Evolutionary conservation across 371 early-diverging fungal species (phyloP).

Genomic region (Circinella minor): DNA sequence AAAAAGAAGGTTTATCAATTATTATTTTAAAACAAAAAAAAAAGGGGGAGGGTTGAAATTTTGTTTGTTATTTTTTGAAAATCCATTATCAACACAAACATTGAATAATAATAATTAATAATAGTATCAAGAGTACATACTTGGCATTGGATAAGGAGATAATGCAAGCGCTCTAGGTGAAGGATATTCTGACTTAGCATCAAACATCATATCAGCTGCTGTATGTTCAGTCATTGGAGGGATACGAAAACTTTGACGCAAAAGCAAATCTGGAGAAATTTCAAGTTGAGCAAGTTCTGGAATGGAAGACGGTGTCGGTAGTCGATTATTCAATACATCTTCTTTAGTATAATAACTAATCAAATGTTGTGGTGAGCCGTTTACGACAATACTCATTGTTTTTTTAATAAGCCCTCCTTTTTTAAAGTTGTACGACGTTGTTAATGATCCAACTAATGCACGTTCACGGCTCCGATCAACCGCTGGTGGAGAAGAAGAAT

Average conservation of each 20-base stretch:
- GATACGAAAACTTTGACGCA: constrained; percentile 60
- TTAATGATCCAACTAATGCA: constrained; percentile 63
- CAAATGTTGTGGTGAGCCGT: constrained; percentile 77
- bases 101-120: neutral
- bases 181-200: neutral
- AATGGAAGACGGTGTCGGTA: constrained; percentile 56
- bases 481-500: neutral
- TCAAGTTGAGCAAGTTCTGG: constrained; percentile 49
- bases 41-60: no score
- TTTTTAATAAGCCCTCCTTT: constrained; percentile 84
- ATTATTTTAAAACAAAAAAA: no score
- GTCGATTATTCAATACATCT: constrained; percentile 59
- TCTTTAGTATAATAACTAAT: constrained; percentile 85
- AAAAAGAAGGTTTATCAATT: no score
- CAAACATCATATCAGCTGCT: neutral
- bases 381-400: constrained; percentile 77
- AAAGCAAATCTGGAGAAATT: constrained; percentile 56
- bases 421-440: constrained; percentile 68
- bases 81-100: neutral
- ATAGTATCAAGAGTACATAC: neutral
- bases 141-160: constrained; percentile 3
- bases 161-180: neutral
- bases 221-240: constrained; percentile 31
- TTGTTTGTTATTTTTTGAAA: neutral
- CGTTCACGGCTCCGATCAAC: constrained; percentile 57